Percentiles rank a stretch among this genome's conserved stretches.
Evolutionary conservation across 192 early-diverging fungal genomes (phyloP).

Genomic region (Coemansia sp.): DNA sequence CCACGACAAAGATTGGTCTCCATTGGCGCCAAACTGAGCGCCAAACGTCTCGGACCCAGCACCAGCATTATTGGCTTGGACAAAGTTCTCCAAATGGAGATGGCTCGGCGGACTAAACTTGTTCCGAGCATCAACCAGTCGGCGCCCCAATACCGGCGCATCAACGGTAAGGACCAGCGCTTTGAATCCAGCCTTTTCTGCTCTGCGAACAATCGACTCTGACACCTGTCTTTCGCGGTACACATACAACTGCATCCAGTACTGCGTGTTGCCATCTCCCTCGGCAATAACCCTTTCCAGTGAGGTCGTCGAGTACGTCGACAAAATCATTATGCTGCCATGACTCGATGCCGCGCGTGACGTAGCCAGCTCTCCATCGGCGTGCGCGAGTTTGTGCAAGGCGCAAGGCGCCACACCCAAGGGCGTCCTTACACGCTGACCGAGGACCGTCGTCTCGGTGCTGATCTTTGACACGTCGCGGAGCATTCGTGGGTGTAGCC

Average conservation of each 20-base stretch:
- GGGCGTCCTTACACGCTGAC: slow-evolving; percentile 60
- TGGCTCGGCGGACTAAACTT: slow-evolving; percentile 62
- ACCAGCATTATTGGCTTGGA: slow-evolving; percentile 11
- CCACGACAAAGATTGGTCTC: slow-evolving; percentile 84
- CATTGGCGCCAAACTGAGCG: slow-evolving; percentile 45
- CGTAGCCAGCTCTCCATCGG: slow-evolving; percentile 68
- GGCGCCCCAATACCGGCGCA: slow-evolving; percentile 57
- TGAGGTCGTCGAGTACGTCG: slow-evolving; percentile 63
- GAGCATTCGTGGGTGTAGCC: slow-evolving; percentile 67
- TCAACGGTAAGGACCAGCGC: slow-evolving; percentile 65
- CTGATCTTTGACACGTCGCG: slow-evolving; percentile 69
- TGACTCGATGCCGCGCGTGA: slow-evolving; percentile 53
- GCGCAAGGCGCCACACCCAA: slow-evolving; percentile 80
- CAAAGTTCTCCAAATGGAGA: slow-evolving; percentile 68
- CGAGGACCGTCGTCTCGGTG: slow-evolving; percentile 64
- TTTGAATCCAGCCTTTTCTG: slow-evolving; percentile 76
- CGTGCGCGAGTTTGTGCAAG: slow-evolving; percentile 69
- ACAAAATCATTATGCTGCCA: slow-evolving; percentile 58
- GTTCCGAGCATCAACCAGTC: slow-evolving; percentile 61
- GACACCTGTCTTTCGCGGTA: slow-evolving; percentile 68
- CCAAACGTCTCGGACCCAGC: slow-evolving; percentile 43
- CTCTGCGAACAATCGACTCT: slow-evolving; percentile 65
- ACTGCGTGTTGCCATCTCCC: slow-evolving; percentile 44
- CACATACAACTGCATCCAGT: slow-evolving; percentile 86
- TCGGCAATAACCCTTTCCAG: slow-evolving; percentile 66